Evolutionary conservation across 2,329 filamentous ascomycete species (phyloP), one percentile per base, ranked within the genome.

Genomic region (Xylariaceae sp.): DNA sequence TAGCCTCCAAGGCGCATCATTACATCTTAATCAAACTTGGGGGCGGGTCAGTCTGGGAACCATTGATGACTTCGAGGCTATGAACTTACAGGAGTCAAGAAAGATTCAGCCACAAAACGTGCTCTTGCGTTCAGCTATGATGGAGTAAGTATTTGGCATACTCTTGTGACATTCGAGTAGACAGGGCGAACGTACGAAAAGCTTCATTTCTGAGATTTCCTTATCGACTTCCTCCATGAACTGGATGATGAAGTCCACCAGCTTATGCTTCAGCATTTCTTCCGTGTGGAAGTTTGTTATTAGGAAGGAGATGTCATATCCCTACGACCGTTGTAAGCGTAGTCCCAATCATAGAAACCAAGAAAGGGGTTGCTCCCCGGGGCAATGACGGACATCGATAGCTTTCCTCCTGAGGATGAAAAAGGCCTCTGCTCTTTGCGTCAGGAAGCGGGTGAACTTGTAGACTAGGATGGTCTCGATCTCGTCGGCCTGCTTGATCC

Each of bases 141-240:
- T 37, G 14, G 40, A 11, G 57, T 68, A 51, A 69, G 40, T 27
- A 42, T 17, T 14, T 13, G n/a, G n/a, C 9, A 29, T 3, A 13
- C 11, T n/a, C 7, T 15, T 11, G 27, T 7, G 11, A 24, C 7
- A 11, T 9, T 15, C 14, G 11, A 9, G 3, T 9, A 3, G 15
- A 9, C 7, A 21, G 14, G 30, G n/a, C 32, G 21, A 30, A 72
- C 87, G 53, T 76, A 96, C 90, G 66, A 98, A 98, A 57, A 98
- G 83, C 76, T 98, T 98, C 92, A 98, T 97, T 69, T 98, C 94
- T 3, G 92, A 97, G 44, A 98, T 98, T 66, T 98, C 92, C 74
- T 98, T 98, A 66, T 98, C 94, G 4, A 98, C 94, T 64, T 98
- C 92, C 66, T 98, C 90, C 90, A 98, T 97, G 59, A 98, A 98